These are phyloP conservation scores for Oropetium thomaeum DNA, from an alignment of 176 grass and related monocot species.

Conservation along the genomic window DNA sequence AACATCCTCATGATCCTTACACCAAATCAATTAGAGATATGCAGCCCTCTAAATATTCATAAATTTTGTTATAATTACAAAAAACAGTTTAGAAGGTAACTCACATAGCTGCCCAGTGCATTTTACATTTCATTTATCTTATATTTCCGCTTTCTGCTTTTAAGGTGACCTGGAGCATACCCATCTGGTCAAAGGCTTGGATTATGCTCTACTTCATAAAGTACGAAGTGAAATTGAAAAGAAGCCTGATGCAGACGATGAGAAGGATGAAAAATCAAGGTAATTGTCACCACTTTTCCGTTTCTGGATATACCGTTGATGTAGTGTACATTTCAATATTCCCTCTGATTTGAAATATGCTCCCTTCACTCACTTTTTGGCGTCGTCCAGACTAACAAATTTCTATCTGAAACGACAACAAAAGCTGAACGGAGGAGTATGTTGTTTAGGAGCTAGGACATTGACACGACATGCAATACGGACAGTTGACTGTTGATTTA, in stretches of 20 bases:
- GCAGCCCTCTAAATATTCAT: neutral
- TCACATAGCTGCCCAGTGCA: neutral
- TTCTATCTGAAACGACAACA: too few relatives aligned
- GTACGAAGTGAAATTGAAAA: conserved; percentile 98
- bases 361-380: too few relatives aligned
- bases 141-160: conserved; percentile 32
- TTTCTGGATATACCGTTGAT: neutral
- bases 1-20: neutral
- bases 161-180: conserved; percentile 98
- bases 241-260: conserved; percentile 88
- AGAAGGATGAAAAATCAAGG: conserved; percentile 69
- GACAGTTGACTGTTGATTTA: too few relatives aligned
- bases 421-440: too few relatives aligned
- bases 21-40: too few relatives aligned
- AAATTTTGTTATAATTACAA: neutral
- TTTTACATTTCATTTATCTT: neutral
- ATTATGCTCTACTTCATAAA: conserved; percentile 99
- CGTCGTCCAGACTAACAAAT: too few relatives aligned
- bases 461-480: too few relatives aligned
- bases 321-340: neutral
- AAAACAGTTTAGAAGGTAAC: neutral
- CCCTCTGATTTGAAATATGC: neutral
- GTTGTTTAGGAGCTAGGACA: neutral
- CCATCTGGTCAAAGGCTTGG: conserved; percentile 98
- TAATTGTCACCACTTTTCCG: conserved; percentile 26